Conservation (phyloP, 768 basidiomycete genomes). For the Lactifluus piperatus region DNA sequence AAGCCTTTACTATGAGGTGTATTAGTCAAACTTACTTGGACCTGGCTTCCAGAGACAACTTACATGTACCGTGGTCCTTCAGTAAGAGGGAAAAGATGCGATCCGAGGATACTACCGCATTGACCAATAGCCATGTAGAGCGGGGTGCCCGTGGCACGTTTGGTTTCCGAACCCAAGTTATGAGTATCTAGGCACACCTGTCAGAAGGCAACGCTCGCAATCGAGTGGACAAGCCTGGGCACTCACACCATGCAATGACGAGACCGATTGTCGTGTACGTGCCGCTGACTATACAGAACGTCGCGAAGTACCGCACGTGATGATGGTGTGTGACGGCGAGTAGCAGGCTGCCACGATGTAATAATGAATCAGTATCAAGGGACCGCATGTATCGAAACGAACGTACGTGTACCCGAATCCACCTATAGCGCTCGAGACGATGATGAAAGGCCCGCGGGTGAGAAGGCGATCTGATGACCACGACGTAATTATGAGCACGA, state of each 20-base stretch:
- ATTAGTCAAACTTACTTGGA: not conserved
- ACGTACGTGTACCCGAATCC: slow-evolving; percentile 58
- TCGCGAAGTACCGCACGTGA: slow-evolving; percentile 68
- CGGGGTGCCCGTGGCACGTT: slow-evolving; percentile 67
- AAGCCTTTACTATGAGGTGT: slow-evolving; percentile 43
- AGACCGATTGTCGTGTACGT: slow-evolving; percentile 72
- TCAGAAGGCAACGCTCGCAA: not conserved
- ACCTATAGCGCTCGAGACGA: slow-evolving; percentile 36
- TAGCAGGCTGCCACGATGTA: slow-evolving; percentile 36
- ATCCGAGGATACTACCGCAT: slow-evolving; percentile 67
- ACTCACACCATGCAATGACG: slow-evolving; percentile 70
- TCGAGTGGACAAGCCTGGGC: not conserved
- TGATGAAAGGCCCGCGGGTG: slow-evolving; percentile 45
- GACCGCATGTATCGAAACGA: not conserved
- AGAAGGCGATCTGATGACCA: slow-evolving; percentile 61
- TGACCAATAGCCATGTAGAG: slow-evolving; percentile 78
- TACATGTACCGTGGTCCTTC: slow-evolving; percentile 62
- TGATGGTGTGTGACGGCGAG: slow-evolving; percentile 43
- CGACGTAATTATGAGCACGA: slow-evolving; percentile 50
- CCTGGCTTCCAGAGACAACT: not conserved
- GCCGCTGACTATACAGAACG: slow-evolving; percentile 67
- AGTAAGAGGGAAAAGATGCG: slow-evolving; percentile 57
- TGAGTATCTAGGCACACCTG: slow-evolving; percentile 43
- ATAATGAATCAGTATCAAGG: not conserved
- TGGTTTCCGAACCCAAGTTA: slow-evolving; percentile 71